Conservation (phyloP, 106 monocot species). For the Narthecium ossifragum region DNA sequence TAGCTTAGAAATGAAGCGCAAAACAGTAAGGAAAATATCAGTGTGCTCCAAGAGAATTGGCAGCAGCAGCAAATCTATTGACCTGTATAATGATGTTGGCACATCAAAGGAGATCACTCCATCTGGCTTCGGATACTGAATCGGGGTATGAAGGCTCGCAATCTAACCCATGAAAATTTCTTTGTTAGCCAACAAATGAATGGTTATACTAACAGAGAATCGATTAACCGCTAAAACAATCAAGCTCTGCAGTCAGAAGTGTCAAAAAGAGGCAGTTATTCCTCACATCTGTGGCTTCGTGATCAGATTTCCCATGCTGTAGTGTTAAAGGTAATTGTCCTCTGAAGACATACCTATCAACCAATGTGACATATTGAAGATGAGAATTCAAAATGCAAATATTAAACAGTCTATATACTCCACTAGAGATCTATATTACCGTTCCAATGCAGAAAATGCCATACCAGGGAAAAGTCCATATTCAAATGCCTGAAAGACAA, state of each 20-base stretch:
- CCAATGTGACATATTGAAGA: conserved; percentile 7
- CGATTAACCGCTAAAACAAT: neutral
- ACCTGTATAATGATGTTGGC: conserved; percentile 97
- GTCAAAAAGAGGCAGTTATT: neutral
- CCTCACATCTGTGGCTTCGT: conserved; percentile 90
- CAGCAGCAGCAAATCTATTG: no score
- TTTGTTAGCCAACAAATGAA: neutral
- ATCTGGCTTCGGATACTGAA: conserved; percentile 88
- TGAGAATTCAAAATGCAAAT: neutral
- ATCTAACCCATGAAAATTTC: conserved; percentile 19
- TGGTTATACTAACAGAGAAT: neutral
- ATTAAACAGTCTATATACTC: neutral
- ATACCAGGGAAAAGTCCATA: conserved; percentile 89
- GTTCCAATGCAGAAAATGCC: conserved; percentile 83
- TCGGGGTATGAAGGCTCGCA: conserved; percentile 52
- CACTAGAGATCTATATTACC: conserved; percentile 30
- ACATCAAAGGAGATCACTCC: conserved; percentile 87
- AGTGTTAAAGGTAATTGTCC: conserved; percentile 69
- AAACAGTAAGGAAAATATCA: no score
- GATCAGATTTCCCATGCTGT: conserved; percentile 92
- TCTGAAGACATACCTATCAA: conserved; percentile 49
- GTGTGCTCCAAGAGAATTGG: no score
- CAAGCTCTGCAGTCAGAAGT: neutral
- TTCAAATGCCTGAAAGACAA: conserved; percentile 69
- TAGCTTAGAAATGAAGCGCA: no score